Evolutionary conservation across 2,329 filamentous ascomycete genomes (phyloP), one percentile per base, ranked within the genome.

Genomic region (Cladosporium phlei): DNA sequence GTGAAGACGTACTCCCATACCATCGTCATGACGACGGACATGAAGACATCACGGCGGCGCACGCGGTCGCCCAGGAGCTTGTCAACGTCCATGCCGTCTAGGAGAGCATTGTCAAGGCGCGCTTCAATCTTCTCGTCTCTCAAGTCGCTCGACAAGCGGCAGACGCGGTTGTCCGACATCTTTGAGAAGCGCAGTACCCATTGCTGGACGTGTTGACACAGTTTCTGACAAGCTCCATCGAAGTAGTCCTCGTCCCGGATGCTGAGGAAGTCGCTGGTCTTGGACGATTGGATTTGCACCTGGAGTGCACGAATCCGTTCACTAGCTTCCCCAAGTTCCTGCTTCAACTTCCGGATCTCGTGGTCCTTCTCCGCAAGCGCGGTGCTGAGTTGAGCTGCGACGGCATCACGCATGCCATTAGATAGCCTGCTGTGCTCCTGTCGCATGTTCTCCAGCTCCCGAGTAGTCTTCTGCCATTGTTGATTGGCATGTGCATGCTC

Each of bases 1-100:
- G 91, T 96, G 65, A 98, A 98, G 64, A 98, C 84, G 62, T 94
- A 96, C 68, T 98, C 93, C 90, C 90, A 98, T 42, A 98, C 83
- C 89, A 98, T 96, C 52, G 86, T 93, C 90, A 97, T 97, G 47
- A 91, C 88, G 67, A 98, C 89, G 28, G 89, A 93, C 88, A 97
- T 96, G 76, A 98, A 96, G 49, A 97, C 83, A 65, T 97, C 91
- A 50, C 91, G 83, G 51, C 93, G 84, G 60, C 80, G 83, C 46
- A 96, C 85, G 29, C 94, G 86, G 65, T 98, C 91, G 55, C 79
- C 79, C 38, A 98, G 82, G 61, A 95, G 93, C 48, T 76, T 73
- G 67, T 97, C 89, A 53, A 95, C 89, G 63, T 97, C 90, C 35
- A 88, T 88, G 52, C 91, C 93, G 68, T 98, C 94, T 20, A 98